These are phyloP conservation scores for Phlebiopsis flavidoalba DNA, from an alignment of 768 basidiomycete species.

Conservation along the genomic window DNA sequence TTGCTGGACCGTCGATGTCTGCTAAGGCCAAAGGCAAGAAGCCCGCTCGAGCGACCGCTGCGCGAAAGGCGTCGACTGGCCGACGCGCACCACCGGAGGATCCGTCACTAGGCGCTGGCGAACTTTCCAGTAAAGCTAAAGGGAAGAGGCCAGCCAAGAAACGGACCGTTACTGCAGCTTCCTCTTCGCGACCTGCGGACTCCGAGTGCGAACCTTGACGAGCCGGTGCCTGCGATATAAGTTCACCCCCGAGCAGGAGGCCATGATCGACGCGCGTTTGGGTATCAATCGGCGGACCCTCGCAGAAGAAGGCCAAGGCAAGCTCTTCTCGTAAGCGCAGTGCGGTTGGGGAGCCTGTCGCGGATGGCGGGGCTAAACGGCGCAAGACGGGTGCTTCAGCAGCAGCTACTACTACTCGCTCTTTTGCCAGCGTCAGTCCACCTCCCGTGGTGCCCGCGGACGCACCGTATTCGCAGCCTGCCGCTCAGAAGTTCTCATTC, in stretches of 20 bases:
- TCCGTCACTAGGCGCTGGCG: no score
- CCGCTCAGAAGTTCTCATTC: not conserved
- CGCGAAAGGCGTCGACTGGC: not conserved
- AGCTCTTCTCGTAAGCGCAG: not conserved
- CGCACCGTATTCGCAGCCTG: not conserved
- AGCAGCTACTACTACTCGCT: not conserved
- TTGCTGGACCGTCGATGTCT: not conserved
- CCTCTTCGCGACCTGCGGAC: no score
- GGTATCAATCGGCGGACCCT: not conserved
- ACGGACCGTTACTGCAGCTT: no score
- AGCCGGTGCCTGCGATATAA: not conserved
- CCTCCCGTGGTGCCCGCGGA: not conserved
- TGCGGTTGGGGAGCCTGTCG: not conserved
- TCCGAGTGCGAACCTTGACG: not conserved
- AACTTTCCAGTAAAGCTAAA: no score
- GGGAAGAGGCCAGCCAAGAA: no score
- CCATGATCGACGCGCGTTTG: slow-evolving; percentile 4
- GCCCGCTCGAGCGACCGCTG: no score
- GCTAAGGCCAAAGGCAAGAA: not conserved
- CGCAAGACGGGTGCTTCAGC: not conserved
- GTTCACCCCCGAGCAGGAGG: not conserved
- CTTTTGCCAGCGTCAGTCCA: not conserved
- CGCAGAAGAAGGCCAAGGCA: not conserved
- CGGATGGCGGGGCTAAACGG: not conserved
- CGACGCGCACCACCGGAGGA: no score